These are phyloP conservation scores for Nannochloropsis oceanica DNA, from an alignment of 108 stramenopile species.

Conservation along the genomic window DNA sequence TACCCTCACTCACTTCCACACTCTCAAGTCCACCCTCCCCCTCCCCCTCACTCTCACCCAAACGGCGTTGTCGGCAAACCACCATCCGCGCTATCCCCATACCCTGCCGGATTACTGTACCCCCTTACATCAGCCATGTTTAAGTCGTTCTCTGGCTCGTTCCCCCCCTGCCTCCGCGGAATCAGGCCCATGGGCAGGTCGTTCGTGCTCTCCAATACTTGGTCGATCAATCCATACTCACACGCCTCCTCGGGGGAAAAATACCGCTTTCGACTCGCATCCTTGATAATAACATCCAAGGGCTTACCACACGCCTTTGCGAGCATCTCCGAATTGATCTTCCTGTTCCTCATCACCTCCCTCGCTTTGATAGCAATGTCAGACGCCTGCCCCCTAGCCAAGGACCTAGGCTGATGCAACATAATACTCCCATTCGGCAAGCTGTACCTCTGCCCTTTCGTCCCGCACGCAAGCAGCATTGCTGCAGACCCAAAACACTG, in stretches of 20 bases:
- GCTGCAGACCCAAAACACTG: slow-evolving; percentile 90
- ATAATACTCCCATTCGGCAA: slow-evolving; percentile 89
- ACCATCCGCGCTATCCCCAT: neutral
- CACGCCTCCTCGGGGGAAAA: slow-evolving; percentile 89
- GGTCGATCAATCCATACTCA: slow-evolving; percentile 88
- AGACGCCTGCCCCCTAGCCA: slow-evolving; percentile 80
- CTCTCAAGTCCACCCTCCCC: neutral
- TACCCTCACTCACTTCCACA: neutral
- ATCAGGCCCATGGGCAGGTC: neutral
- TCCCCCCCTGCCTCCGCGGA: neutral
- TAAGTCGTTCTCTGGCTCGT: slow-evolving; percentile 42
- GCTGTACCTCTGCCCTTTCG: slow-evolving; percentile 70
- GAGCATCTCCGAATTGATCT: slow-evolving; percentile 68
- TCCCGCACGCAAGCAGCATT: slow-evolving; percentile 80
- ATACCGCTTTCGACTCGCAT: slow-evolving; percentile 79
- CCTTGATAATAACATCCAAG: slow-evolving; percentile 61
- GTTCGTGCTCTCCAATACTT: slow-evolving; percentile 55
- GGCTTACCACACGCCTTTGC: slow-evolving; percentile 77
- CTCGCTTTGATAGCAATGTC: slow-evolving; percentile 92
- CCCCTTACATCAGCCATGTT: neutral
- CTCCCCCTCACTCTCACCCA: neutral
- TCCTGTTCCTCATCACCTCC: slow-evolving; percentile 74
- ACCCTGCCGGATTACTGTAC: neutral
- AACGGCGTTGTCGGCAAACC: neutral
- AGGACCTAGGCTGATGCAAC: slow-evolving; percentile 77